These are phyloP conservation scores for Dichotomopilus funicola DNA, from an alignment of 2,329 filamentous ascomycete genomes.

Conservation along the genomic window DNA sequence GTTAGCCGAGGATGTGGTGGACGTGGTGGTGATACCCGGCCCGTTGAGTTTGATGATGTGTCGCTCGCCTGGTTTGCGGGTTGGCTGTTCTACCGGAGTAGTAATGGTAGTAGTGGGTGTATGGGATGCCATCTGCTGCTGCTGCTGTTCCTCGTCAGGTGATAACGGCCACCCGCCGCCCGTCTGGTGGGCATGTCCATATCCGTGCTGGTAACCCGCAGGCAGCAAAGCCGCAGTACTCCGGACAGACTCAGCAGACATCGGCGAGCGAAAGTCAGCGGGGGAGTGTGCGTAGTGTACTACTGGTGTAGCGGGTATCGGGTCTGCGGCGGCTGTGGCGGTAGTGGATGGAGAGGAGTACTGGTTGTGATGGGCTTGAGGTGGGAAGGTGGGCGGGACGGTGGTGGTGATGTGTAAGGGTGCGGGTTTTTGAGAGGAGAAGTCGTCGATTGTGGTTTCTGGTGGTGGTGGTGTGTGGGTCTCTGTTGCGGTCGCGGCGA, in stretches of 20 bases:
- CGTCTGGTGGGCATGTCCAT: too few species aligned
- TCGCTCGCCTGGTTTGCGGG: too few species aligned
- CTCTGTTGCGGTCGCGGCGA: not conserved
- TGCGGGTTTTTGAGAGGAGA: constrained; percentile 10
- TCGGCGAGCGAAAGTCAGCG: constrained; percentile 25
- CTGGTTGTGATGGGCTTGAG: constrained; percentile 4
- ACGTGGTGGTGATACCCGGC: too few species aligned
- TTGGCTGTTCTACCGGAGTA: too few species aligned
- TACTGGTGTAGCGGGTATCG: not conserved
- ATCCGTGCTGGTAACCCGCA: too few species aligned
- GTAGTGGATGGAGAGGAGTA: constrained; percentile 25
- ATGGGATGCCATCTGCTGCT: too few species aligned
- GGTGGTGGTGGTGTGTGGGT: not conserved
- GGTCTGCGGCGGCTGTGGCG: not conserved
- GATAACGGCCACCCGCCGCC: too few species aligned
- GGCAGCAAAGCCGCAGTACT: too few species aligned
- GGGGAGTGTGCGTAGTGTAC: constrained; percentile 22
- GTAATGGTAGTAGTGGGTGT: too few species aligned
- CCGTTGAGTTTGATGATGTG: too few species aligned
- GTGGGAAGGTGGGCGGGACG: constrained; percentile 18
- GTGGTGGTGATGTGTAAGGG: constrained; percentile 24
- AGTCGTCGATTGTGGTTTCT: constrained; percentile 8
- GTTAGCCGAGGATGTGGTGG: too few species aligned
- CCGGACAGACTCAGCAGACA: not conserved
- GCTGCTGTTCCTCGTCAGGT: too few species aligned